These are phyloP conservation scores for Hymenoscyphus salicellus DNA, from an alignment of 2,329 filamentous ascomycete genomes.

Conservation along the genomic window DNA sequence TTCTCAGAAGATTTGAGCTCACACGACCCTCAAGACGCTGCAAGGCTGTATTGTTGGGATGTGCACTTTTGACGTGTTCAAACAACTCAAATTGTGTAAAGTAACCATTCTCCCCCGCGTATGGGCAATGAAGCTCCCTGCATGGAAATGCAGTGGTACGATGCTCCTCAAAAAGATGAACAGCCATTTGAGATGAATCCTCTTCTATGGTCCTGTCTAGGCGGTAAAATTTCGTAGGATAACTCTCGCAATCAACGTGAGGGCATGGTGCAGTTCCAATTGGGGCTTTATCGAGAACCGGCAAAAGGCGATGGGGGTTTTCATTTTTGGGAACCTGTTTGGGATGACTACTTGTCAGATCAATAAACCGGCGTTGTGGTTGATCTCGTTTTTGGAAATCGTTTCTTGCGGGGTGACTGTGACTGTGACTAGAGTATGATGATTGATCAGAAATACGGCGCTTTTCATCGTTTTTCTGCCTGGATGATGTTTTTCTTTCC, in stretches of 20 bases:
- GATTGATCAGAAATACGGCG: slow-evolving; percentile 7
- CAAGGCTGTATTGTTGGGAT: slow-evolving; percentile 24
- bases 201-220: slow-evolving; percentile 25
- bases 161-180: slow-evolving; percentile 28
- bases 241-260: slow-evolving; percentile 25
- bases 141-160: slow-evolving; percentile 32
- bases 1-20: slow-evolving; percentile 22
- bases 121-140: slow-evolving; percentile 25
- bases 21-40: slow-evolving; percentile 28
- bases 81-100: slow-evolving; percentile 29
- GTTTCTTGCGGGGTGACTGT: neutral
- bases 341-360: neutral
- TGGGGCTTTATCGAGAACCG: neutral
- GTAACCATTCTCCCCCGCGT: slow-evolving; percentile 28
- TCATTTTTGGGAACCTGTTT: neutral
- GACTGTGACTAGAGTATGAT: neutral
- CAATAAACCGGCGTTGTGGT: neutral
- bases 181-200: slow-evolving; percentile 28
- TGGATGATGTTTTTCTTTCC: neutral
- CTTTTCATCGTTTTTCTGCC: neutral
- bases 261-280: slow-evolving; percentile 24
- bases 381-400: neutral
- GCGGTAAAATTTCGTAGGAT: slow-evolving; percentile 20
- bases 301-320: neutral
- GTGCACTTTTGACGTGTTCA: slow-evolving; percentile 26